A percentile compares a stretch with the other conserved stretches of the same genome.
Evolutionary conservation across 2,329 filamentous ascomycete genomes (phyloP).

Genomic region (Sclerotinia sclerotiorum): DNA sequence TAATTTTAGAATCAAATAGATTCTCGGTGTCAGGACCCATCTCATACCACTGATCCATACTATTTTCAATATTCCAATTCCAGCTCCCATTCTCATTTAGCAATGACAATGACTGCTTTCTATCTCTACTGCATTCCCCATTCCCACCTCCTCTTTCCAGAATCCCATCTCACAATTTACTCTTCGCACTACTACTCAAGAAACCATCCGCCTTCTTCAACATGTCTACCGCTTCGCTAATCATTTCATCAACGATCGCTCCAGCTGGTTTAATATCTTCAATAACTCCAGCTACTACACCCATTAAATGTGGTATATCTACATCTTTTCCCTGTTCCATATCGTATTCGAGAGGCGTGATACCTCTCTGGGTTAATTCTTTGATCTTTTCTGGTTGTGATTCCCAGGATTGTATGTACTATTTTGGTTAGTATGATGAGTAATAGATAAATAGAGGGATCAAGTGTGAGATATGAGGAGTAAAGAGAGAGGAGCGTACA

Average conservation of each 20-base stretch:
- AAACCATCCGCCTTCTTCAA: slow-evolving; percentile 54
- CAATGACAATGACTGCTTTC: too few species aligned
- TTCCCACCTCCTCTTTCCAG: too few species aligned
- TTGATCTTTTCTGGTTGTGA: slow-evolving; percentile 70
- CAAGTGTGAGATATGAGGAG: neutral
- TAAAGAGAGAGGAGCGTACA: neutral
- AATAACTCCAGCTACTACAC: slow-evolving; percentile 83
- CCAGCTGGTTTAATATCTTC: slow-evolving; percentile 74
- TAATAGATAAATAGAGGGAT: neutral
- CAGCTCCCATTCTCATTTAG: too few species aligned
- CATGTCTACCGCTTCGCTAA: slow-evolving; percentile 69
- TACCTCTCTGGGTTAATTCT: slow-evolving; percentile 70
- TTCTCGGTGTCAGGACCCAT: too few species aligned
- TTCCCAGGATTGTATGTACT: slow-evolving; percentile 83
- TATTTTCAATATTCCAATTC: too few species aligned
- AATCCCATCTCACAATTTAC: slow-evolving; percentile 5
- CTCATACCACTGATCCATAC: too few species aligned
- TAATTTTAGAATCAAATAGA: too few species aligned
- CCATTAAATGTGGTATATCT: slow-evolving; percentile 89
- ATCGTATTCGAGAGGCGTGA: slow-evolving; percentile 81
- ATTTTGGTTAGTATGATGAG: slow-evolving; percentile 38
- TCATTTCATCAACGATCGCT: slow-evolving; percentile 89
- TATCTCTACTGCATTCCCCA: too few species aligned
- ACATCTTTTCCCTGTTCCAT: slow-evolving; percentile 79
- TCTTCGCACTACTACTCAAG: neutral